Evolutionary conservation across 179 eudicot genomes (phyloP).

Genomic region (Camellia oleifera): DNA sequence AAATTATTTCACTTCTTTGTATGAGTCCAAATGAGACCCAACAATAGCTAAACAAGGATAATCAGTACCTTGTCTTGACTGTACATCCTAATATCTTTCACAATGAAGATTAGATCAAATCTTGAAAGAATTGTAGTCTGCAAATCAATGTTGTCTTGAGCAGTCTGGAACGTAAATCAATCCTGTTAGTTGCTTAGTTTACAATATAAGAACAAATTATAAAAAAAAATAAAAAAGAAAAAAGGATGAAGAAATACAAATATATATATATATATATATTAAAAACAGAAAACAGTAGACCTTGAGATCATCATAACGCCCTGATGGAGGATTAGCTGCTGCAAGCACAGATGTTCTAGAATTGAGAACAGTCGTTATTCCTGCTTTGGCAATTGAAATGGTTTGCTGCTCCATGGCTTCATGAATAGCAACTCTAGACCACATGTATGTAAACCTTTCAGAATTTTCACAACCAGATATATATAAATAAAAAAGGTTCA

Average conservation of each 20-base stretch:
- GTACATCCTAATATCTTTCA: slow-evolving; percentile 83
- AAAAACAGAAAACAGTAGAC: slow-evolving; percentile 29
- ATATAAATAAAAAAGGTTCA: slow-evolving; percentile 1
- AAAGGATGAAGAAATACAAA: background rate
- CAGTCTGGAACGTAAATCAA: slow-evolving; percentile 63
- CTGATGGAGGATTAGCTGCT: slow-evolving; percentile 99
- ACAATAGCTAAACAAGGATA: background rate
- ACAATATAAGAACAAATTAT: background rate
- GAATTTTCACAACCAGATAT: background rate
- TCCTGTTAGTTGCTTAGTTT: slow-evolving; percentile 11
- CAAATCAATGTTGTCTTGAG: slow-evolving; percentile 96
- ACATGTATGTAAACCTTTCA: slow-evolving; percentile 6
- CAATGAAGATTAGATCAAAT: slow-evolving; percentile 94
- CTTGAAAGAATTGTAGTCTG: slow-evolving; percentile 99
- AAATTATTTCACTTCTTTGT: background rate
- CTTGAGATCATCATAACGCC: slow-evolving; percentile 98
- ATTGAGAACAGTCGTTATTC: slow-evolving; percentile 95
- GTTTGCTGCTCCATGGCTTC: slow-evolving; percentile 99
- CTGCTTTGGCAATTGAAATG: slow-evolving; percentile 98
- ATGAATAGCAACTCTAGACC: slow-evolving; percentile 90
- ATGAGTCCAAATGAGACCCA: background rate
- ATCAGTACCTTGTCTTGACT: slow-evolving; percentile 78
- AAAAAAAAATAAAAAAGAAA: background rate
- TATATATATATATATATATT: background rate
- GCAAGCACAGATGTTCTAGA: slow-evolving; percentile 99